These are phyloP conservation scores for Trichopus zeylanicus DNA, from an alignment of 116 monocot genomes.

Conservation along the genomic window DNA sequence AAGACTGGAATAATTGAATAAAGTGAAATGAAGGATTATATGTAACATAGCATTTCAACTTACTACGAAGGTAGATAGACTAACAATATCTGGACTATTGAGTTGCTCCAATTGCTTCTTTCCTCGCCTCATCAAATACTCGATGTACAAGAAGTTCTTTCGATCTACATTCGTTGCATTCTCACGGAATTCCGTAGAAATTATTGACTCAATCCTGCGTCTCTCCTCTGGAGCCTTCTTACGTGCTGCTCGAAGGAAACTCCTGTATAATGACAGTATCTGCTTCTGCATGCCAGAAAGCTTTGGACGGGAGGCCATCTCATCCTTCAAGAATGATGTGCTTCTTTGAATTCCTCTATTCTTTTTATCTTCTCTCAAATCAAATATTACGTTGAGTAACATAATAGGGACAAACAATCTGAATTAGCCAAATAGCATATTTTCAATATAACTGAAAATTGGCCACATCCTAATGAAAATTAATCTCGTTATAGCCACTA, in stretches of 20 bases:
- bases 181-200: slow-evolving; percentile 64
- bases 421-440: too few species aligned
- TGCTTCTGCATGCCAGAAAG: slow-evolving; percentile 89
- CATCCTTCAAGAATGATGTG: slow-evolving; percentile 14
- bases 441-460: too few species aligned
- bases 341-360: too few species aligned
- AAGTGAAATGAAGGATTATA: not conserved
- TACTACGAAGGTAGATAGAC: slow-evolving; percentile 52
- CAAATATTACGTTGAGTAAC: too few species aligned
- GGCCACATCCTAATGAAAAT: too few species aligned
- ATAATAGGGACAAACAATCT: too few species aligned
- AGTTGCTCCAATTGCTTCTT: slow-evolving; percentile 95
- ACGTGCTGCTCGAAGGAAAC: slow-evolving; percentile 74
- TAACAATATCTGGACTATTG: slow-evolving; percentile 46
- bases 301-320: slow-evolving; percentile 46
- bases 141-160: slow-evolving; percentile 76
- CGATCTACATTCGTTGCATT: slow-evolving; percentile 60
- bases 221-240: slow-evolving; percentile 60
- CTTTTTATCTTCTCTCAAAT: too few species aligned
- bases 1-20: too few species aligned
- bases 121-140: slow-evolving; percentile 73
- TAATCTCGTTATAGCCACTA: too few species aligned
- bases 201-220: slow-evolving; percentile 42
- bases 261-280: slow-evolving; percentile 62
- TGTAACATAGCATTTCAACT: not conserved